Percentiles rank a stretch among this genome's conserved stretches.
These are phyloP conservation scores for Bauhinia variegata DNA, from an alignment of 306 rosid genomes.

Conservation along the genomic window DNA sequence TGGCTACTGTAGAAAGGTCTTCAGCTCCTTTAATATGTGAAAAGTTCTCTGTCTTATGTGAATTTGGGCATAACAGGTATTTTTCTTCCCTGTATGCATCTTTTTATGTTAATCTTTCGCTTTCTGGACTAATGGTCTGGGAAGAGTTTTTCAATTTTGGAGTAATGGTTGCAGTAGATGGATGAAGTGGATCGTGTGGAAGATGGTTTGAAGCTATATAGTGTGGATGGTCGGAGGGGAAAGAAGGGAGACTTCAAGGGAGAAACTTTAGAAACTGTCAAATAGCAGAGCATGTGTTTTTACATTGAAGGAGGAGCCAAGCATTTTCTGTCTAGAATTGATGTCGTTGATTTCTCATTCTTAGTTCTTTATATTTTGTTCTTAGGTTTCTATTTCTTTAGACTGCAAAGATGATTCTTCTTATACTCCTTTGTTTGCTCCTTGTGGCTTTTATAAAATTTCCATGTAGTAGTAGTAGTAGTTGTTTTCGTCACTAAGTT, in stretches of 20 bases:
- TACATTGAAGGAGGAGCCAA: not conserved
- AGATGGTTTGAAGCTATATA: constrained; percentile 28
- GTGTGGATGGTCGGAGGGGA: constrained; percentile 20
- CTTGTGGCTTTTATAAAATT: constrained; percentile 11
- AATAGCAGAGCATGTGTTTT: constrained; percentile 6
- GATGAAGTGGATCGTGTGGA: constrained; percentile 23
- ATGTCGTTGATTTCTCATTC: not conserved
- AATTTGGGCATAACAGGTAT: constrained; percentile 96
- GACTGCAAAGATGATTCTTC: constrained; percentile 7
- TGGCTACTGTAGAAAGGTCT: constrained; percentile 59
- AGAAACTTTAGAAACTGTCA: constrained; percentile 25
- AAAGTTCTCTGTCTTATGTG: constrained; percentile 72
- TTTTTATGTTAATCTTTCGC: constrained; percentile 17
- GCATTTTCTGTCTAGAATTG: not conserved
- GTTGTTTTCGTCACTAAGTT: not conserved
- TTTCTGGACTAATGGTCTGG: constrained; percentile 26
- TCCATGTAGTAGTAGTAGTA: too few relatives aligned
- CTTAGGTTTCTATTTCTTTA: constrained; percentile 2
- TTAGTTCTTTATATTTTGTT: not conserved
- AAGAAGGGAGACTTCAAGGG: constrained; percentile 5
- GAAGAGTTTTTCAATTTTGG: not conserved
- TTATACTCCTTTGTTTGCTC: constrained; percentile 17
- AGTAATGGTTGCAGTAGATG: constrained; percentile 23
- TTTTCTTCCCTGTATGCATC: constrained; percentile 37
- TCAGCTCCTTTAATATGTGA: constrained; percentile 76